Base-by-base conservation (phyloP, 805 yeast species). In the Candida succiphila region DNA sequence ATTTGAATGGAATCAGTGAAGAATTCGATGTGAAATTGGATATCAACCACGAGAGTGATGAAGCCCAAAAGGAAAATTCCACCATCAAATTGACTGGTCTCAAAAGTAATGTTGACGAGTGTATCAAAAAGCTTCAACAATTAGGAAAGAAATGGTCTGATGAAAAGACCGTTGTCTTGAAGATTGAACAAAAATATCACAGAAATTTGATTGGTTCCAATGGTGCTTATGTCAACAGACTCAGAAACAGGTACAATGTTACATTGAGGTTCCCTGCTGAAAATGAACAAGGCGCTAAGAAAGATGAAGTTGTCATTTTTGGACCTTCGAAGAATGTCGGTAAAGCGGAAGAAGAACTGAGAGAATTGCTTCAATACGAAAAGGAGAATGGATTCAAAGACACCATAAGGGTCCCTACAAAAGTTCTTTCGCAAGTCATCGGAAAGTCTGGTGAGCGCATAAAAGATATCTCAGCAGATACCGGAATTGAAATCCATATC, bases 271-370 rank as follows among this genome's bases (percentile, higher is more conserved):
- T 92, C 67, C 94, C 94, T 24, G 57, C 69, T 41, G 52, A 59
- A 27, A 68, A 64, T 41, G 54, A 65, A 3, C 37, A 40, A n/a
- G 65, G 63, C 25, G 65, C 63, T 25, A 65, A 63, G 36, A 62
- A 65, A 46, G 70, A 75, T 49, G 92, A 83, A 45, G 77, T 81
- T 27, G 65, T 71, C 27, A 70, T 89, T 37, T 77, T 78, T 49
- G 96, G 96, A 35, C 94, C 96, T 32, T 83, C 96, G 18, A 80
- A 78, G 58, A 92, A 89, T 45, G 97, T 83, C 23, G 67, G 74
- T 23, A 77, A 78, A 53, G 94, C 94, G 23, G 75, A 75, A 52
- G 88, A 78, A 41, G 96, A 88, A 63, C 62, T 94, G 50, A 68
- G 71, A 45, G 96, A 87, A 36, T 68, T 94, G 41, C 65, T 84